Evolutionary conservation across 352 stramenopile species (phyloP).

Genomic region (Phytophthora macrochlamydospora): DNA sequence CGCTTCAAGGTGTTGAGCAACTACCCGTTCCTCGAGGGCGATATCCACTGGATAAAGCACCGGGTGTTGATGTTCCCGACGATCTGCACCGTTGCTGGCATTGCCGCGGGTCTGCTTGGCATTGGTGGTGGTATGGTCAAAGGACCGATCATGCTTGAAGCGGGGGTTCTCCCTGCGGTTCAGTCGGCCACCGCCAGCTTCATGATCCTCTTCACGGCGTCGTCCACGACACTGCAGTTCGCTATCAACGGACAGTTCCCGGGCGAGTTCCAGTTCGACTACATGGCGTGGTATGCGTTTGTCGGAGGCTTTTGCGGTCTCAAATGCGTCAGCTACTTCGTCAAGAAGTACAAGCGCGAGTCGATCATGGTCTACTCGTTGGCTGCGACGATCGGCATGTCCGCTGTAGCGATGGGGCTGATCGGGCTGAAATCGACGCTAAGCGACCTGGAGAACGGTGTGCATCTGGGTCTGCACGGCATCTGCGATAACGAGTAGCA

Average conservation of each 20-base stretch:
- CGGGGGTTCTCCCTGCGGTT: slow-evolving; percentile 90
- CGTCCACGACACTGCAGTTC: slow-evolving; percentile 92
- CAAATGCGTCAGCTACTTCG: slow-evolving; percentile 83
- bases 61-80: slow-evolving; percentile 91
- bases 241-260: slow-evolving; percentile 77
- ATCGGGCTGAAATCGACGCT: slow-evolving; percentile 59
- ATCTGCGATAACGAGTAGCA: slow-evolving; percentile 59
- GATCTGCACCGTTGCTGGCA: slow-evolving; percentile 91
- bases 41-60: slow-evolving; percentile 93
- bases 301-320: slow-evolving; percentile 71
- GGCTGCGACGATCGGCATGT: slow-evolving; percentile 68
- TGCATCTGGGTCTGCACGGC: slow-evolving; percentile 62
- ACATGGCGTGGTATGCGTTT: slow-evolving; percentile 92
- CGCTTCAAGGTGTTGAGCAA: slow-evolving; percentile 56
- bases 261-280: slow-evolving; percentile 85
- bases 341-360: slow-evolving; percentile 90
- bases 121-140: slow-evolving; percentile 97
- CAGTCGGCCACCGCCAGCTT: slow-evolving; percentile 91
- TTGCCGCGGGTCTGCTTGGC: slow-evolving; percentile 95
- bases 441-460: slow-evolving; percentile 56
- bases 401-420: slow-evolving; percentile 63
- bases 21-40: slow-evolving; percentile 87
- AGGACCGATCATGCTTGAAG: slow-evolving; percentile 96
- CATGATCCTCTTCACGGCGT: slow-evolving; percentile 89
- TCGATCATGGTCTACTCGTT: slow-evolving; percentile 81